A percentile compares a stretch with the other conserved stretches of the same genome.
phyloP scores from a whole-genome alignment of 2,329 filamentous ascomycete genomes.

The Ascochyta viciae-villosae region DNA sequence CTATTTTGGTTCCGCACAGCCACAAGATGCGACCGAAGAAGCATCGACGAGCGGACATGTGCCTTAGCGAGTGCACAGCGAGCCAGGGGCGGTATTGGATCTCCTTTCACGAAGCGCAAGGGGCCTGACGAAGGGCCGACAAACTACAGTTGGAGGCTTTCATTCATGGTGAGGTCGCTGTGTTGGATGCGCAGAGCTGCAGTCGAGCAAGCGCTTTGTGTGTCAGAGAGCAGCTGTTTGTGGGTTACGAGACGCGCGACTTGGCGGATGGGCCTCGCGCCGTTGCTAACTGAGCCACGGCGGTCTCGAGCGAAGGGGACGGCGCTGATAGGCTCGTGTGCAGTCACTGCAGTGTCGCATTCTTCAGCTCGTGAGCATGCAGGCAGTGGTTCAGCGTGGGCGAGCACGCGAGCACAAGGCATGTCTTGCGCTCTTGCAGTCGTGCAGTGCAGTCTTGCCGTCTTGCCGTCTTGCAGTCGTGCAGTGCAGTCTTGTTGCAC shows the following conservation, averaged over 20 bases:
- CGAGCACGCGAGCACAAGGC: slow-evolving; percentile 23
- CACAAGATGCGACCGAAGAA: slow-evolving; percentile 16
- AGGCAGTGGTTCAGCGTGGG: slow-evolving; percentile 22
- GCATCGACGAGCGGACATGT: slow-evolving; percentile 13
- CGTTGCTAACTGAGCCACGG: slow-evolving; percentile 16
- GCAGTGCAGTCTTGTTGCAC: not conserved
- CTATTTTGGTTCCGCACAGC: slow-evolving; percentile 19
- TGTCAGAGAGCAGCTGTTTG: slow-evolving; percentile 2
- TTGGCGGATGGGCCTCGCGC: slow-evolving; percentile 11
- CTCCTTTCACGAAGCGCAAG: not conserved
- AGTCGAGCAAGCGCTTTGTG: slow-evolving; percentile 12
- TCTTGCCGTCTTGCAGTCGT: slow-evolving; percentile 10
- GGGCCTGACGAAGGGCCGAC: not conserved
- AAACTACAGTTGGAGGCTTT: not conserved
- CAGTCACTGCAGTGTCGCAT: slow-evolving; percentile 22
- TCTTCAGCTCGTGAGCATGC: slow-evolving; percentile 28
- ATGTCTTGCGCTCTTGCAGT: slow-evolving; percentile 9
- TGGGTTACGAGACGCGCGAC: slow-evolving; percentile 11
- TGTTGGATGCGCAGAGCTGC: not conserved
- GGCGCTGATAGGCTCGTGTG: slow-evolving; percentile 22
- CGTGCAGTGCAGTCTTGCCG: not conserved
- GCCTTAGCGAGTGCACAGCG: slow-evolving; percentile 2
- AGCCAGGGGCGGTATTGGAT: slow-evolving; percentile 10
- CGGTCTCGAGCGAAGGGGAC: slow-evolving; percentile 19
- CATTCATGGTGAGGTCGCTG: not conserved